Base-by-base conservation (phyloP, 2,329 filamentous ascomycete species). In the Colletotrichum graminicola region DNA sequence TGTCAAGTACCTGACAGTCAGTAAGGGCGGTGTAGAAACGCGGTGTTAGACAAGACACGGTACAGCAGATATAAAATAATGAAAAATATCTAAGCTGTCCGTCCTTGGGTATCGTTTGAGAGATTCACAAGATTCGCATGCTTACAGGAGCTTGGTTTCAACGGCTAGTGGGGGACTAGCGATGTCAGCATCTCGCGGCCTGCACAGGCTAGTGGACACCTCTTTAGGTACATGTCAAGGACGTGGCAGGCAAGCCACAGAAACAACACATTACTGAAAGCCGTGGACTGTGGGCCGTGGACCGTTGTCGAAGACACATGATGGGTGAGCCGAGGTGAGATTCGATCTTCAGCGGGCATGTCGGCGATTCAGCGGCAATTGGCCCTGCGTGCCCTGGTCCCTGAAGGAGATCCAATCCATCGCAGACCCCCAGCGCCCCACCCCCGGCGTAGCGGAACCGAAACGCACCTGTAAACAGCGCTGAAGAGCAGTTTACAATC, bases 1-100 rank as follows among this genome's bases (percentile, higher is more conserved):
- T 1, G 96, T 99, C 75, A 99, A 99, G 83, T 99, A 99, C 81
- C 80, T 99, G 76, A 98, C 95, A 21, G 85, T 92, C 60, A 92
- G 90, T 77, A 89, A 89, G 73, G 87, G 87, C 18, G 90, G 90
- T 29, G 84, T 92, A 52, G 90, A 92, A 80, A 86, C 90, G 75
- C 83, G 90, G 76, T 91, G 90, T 78, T 90, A 73, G 67, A 45
- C 41, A 39, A 56, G 41, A 57, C 41, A 5, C 26, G 43, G 39
- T 32, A 10, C 56, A 61, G 56, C 54, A 45, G n/a, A 47, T n/a
- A 66, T 65, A 66, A 56, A 71, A 62, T 62, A 72, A 72, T 71
- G 66, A 64, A 49, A 34, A 69, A 29, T 59, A 29, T 41, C 14
- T 26, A 16, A 56, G 21, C 60, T 36, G 43, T 39, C 29, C 1